Conservation (phyloP, 495 filamentous ascomycete species). For the Lichina pygmaea region DNA sequence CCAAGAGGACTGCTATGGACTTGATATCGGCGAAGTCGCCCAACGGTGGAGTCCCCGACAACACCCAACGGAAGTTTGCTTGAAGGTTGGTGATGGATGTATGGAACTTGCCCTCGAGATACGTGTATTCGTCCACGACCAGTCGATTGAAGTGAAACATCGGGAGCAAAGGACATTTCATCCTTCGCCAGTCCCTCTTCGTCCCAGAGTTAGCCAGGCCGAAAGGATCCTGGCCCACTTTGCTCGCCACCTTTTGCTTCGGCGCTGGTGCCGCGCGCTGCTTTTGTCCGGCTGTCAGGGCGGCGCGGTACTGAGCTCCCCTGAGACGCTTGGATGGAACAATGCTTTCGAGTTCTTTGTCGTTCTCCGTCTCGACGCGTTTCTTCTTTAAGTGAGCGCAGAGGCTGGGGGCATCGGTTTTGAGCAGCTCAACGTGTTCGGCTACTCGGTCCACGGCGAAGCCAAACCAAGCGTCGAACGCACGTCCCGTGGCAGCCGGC, state of each 20-base stretch:
- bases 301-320: constrained; percentile 5
- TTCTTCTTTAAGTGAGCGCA: constrained; percentile 9
- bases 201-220: not conserved
- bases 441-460: constrained; percentile 15
- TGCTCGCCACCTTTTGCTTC: not conserved
- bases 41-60: constrained; percentile 38
- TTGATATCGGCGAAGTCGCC: constrained; percentile 31
- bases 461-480: constrained; percentile 26
- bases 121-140: constrained; percentile 44
- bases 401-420: constrained; percentile 9
- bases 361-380: constrained; percentile 6
- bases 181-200: constrained; percentile 1
- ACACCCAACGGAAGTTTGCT: constrained; percentile 31
- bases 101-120: constrained; percentile 16
- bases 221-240: not conserved
- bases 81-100: constrained; percentile 12
- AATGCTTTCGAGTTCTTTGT: constrained; percentile 4
- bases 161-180: constrained; percentile 20
- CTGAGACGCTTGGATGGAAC: constrained; percentile 9
- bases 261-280: not conserved
- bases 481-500: constrained; percentile 15
- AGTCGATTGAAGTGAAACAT: constrained; percentile 33
- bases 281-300: constrained; percentile 3
- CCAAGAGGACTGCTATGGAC: constrained; percentile 24
- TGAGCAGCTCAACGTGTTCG: constrained; percentile 15